Conservation (phyloP, 768 basidiomycete genomes). For the Strobilomyces echinocephalus region DNA sequence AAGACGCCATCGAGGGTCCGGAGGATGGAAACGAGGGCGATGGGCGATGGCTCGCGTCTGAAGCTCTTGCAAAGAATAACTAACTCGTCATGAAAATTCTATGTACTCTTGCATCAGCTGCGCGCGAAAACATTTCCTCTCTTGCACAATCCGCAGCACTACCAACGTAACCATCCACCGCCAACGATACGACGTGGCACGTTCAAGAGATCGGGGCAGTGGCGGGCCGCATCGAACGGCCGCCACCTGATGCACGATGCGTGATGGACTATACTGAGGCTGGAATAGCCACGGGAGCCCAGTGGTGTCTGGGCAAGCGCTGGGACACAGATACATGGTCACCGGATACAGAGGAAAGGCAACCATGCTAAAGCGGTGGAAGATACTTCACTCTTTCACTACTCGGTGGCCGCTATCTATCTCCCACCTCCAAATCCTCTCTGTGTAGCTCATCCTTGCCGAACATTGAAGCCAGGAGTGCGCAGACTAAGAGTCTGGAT, state of each 20-base stretch:
- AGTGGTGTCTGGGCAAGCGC: too few species aligned
- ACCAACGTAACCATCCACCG: too few species aligned
- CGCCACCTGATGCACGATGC: constrained; percentile 66
- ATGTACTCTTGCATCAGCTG: background rate
- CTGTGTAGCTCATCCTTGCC: too few species aligned
- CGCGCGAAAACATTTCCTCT: constrained; percentile 27
- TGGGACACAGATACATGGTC: too few species aligned
- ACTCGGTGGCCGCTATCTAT: too few species aligned
- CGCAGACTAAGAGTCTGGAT: too few species aligned
- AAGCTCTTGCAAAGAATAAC: constrained; percentile 14
- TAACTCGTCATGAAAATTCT: constrained; percentile 17
- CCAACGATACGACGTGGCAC: constrained; percentile 36
- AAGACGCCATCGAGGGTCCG: constrained; percentile 37
- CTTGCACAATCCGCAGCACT: constrained; percentile 25
- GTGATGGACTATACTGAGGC: constrained; percentile 1
- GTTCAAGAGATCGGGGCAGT: constrained; percentile 91
- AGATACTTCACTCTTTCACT: too few species aligned
- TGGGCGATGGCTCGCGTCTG: constrained; percentile 7
- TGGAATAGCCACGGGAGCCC: background rate
- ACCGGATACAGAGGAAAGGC: too few species aligned
- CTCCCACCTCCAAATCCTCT: too few species aligned
- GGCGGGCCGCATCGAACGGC: constrained; percentile 81
- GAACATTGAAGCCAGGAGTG: too few species aligned
- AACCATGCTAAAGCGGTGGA: too few species aligned
- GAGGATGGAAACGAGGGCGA: constrained; percentile 7